Conservation (phyloP, 805 yeast genomes). For the Lipomyces oligophaga region DNA sequence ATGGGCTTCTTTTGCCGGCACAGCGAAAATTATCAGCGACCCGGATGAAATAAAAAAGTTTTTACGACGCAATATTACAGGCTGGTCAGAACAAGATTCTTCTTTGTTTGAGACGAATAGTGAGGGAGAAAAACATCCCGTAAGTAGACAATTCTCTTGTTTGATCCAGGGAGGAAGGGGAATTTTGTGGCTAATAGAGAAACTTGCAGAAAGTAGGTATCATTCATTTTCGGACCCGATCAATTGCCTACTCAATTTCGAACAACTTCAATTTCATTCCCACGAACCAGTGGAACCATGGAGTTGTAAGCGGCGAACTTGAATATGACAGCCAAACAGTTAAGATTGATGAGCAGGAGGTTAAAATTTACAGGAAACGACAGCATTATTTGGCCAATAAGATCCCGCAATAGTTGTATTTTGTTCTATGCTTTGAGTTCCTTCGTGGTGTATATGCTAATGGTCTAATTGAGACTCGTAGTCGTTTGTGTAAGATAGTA, state of each 20-base stretch:
- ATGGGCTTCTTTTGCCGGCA: constrained; percentile 25
- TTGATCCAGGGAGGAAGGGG: neutral
- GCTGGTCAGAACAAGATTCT: constrained; percentile 10
- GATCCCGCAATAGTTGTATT: no score
- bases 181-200: neutral
- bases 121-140: constrained; percentile 5
- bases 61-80: constrained; percentile 10
- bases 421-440: no score
- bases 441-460: no score
- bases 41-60: constrained; percentile 8
- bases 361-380: constrained; percentile 16
- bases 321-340: constrained; percentile 5
- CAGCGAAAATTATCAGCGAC: constrained; percentile 15
- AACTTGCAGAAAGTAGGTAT: constrained; percentile 9
- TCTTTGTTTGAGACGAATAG: neutral
- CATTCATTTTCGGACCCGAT: constrained; percentile 10
- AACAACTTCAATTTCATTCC: constrained; percentile 21
- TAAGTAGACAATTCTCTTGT: neutral
- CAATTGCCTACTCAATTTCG: constrained; percentile 17
- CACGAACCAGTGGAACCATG: neutral
- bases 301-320: constrained; percentile 17
- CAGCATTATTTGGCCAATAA: constrained; percentile 3
- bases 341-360: constrained; percentile 14
- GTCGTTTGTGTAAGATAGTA: no score
- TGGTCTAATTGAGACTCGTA: no score